phyloP scores from a whole-genome alignment of 176 grass and related monocot species.

The Zea mays region Zm-B73-REFERENCE-NAM-5.0 NC_050099.1:13971501-13972000 shows the following conservation, averaged over 20 bases:
- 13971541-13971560: slow-evolving; percentile 11
- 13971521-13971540: slow-evolving; percentile 18
- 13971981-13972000: background rate
- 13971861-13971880: background rate
- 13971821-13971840: background rate
- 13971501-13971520: slow-evolving; percentile 7
- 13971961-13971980: background rate
- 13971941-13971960: background rate
- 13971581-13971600: slow-evolving; percentile 46
- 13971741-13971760: slow-evolving; percentile 61
- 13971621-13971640: slow-evolving; percentile 41
- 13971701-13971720: slow-evolving; percentile 49
- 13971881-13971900: background rate
- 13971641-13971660: background rate
- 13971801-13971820: background rate
- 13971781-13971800: background rate
- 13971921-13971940: background rate
- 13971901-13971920: background rate
- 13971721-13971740: slow-evolving; percentile 53
- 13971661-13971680: background rate
- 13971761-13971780: slow-evolving; percentile 37
- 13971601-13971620: slow-evolving; percentile 73
- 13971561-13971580: slow-evolving; percentile 46
- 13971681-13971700: slow-evolving; percentile 27
- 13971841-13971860: background rate